These are phyloP conservation scores for Rhizopogon vesiculosus DNA, from an alignment of 768 basidiomycete species.

Conservation along the genomic window DNA sequence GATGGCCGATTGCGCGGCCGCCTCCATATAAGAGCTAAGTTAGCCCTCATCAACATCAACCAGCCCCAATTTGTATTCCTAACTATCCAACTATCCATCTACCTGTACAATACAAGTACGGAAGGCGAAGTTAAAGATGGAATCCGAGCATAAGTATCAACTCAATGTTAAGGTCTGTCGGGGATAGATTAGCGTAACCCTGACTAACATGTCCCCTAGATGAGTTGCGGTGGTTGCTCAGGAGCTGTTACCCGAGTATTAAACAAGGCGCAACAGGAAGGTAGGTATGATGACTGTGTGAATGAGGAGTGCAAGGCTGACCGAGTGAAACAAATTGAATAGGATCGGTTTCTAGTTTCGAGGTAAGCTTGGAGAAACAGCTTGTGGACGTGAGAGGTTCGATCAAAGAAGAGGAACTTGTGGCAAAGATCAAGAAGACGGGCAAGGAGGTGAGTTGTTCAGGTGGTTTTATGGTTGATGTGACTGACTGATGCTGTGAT, in stretches of 20 bases:
- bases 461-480: not conserved
- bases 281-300: constrained; percentile 16
- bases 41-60: not conserved
- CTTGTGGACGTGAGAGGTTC: constrained; percentile 64
- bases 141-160: constrained; percentile 43
- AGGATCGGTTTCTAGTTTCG: constrained; percentile 33
- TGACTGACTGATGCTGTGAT: not conserved
- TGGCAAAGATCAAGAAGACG: constrained; percentile 82
- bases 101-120: not conserved
- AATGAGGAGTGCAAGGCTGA: constrained; percentile 2
- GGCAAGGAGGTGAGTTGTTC: constrained; percentile 69
- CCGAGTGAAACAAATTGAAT: not conserved
- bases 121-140: not conserved
- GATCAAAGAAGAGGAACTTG: constrained; percentile 58
- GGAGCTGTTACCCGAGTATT: constrained; percentile 76
- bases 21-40: not conserved
- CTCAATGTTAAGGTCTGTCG: constrained; percentile 75
- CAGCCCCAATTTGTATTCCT: not conserved
- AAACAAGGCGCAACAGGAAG: constrained; percentile 52
- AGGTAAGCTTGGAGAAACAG: constrained; percentile 64
- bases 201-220: constrained; percentile 37
- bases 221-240: constrained; percentile 86
- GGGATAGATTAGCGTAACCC: not conserved
- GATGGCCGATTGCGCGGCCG: not conserved
- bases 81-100: not conserved